Percentiles rank a stretch among this genome's conserved stretches.
phyloP scores from a whole-genome alignment of 768 basidiomycete species.

The Lepiota venenata region DNA sequence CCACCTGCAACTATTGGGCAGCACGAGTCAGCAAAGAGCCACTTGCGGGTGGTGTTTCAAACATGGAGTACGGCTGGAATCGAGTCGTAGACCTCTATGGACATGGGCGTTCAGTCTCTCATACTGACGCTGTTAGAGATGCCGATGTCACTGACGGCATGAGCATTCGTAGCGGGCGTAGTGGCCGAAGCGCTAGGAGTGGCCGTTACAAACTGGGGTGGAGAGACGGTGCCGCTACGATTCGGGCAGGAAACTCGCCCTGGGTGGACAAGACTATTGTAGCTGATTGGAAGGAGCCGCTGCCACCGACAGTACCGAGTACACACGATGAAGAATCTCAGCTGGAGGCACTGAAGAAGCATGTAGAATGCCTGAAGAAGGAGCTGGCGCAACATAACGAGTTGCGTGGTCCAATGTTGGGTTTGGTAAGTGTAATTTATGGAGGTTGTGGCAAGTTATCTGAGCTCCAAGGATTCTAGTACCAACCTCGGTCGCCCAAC shows the following conservation, averaged over 20 bases:
- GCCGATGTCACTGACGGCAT: slow-evolving; percentile 55
- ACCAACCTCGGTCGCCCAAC: slow-evolving; percentile 72
- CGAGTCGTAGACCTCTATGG: slow-evolving; percentile 55
- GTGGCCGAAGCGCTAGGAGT: slow-evolving; percentile 71
- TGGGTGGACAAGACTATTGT: slow-evolving; percentile 75
- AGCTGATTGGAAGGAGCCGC: slow-evolving; percentile 93
- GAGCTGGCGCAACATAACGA: slow-evolving; percentile 85
- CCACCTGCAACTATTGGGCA: slow-evolving; percentile 99
- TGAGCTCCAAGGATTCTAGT: slow-evolving; percentile 47
- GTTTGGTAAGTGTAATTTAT: slow-evolving; percentile 48
- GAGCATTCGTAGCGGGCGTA: slow-evolving; percentile 55
- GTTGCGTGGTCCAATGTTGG: slow-evolving; percentile 76
- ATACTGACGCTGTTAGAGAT: slow-evolving; percentile 47
- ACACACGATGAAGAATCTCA: slow-evolving; percentile 91
- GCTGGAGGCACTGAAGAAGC: slow-evolving; percentile 82
- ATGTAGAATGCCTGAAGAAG: slow-evolving; percentile 68
- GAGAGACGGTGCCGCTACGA: slow-evolving; percentile 63
- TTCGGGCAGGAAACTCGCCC: slow-evolving; percentile 66
- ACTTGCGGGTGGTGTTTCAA: slow-evolving; percentile 92
- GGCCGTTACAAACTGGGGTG: slow-evolving; percentile 50
- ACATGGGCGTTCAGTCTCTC: slow-evolving; percentile 53
- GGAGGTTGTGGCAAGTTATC: neutral
- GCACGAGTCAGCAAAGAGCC: slow-evolving; percentile 95
- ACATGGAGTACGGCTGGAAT: slow-evolving; percentile 99
- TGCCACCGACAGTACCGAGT: slow-evolving; percentile 80